These are phyloP conservation scores for Paramecium octaurelia DNA, from an alignment of 73 alveolate genomes.

Conservation along the genomic window DNA sequence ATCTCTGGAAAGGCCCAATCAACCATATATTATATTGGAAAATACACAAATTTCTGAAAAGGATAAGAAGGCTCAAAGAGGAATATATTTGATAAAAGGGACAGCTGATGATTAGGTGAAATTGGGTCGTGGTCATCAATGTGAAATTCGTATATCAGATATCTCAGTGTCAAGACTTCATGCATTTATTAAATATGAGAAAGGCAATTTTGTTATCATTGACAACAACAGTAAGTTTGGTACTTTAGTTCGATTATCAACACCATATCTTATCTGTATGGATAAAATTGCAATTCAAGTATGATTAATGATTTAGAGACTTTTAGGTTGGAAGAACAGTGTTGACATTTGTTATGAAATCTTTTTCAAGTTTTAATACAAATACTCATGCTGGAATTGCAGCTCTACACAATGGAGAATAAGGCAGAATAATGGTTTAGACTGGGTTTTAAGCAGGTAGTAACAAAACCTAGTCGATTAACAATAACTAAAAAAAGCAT, in stretches of 20 bases:
- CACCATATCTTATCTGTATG: constrained; percentile 12
- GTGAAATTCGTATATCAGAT: constrained; percentile 81
- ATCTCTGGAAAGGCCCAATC: constrained; percentile 68
- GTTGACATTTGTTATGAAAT: constrained; percentile 54
- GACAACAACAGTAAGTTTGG: constrained; percentile 65
- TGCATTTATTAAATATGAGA: constrained; percentile 61
- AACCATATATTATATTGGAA: constrained; percentile 75
- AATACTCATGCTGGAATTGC: neutral
- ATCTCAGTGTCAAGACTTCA: constrained; percentile 73
- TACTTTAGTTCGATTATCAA: constrained; percentile 54
- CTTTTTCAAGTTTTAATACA: neutral
- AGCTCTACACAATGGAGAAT: neutral
- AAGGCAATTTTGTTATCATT: constrained; percentile 54
- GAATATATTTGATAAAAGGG: constrained; percentile 72
- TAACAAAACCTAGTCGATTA: neutral
- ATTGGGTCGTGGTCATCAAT: constrained; percentile 78
- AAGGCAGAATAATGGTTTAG: neutral
- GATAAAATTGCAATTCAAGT: constrained; percentile 58
- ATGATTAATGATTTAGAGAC: neutral
- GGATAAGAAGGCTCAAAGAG: constrained; percentile 73
- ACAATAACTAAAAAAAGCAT: neutral
- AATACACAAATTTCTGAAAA: constrained; percentile 47
- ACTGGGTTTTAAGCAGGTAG: neutral
- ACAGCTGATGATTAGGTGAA: constrained; percentile 35
- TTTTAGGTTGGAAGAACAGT: constrained; percentile 65